Percentiles rank a stretch among this genome's conserved stretches.
phyloP scores from a whole-genome alignment of 768 basidiomycete species.

The Tylopilus rubrobrunneus region DNA sequence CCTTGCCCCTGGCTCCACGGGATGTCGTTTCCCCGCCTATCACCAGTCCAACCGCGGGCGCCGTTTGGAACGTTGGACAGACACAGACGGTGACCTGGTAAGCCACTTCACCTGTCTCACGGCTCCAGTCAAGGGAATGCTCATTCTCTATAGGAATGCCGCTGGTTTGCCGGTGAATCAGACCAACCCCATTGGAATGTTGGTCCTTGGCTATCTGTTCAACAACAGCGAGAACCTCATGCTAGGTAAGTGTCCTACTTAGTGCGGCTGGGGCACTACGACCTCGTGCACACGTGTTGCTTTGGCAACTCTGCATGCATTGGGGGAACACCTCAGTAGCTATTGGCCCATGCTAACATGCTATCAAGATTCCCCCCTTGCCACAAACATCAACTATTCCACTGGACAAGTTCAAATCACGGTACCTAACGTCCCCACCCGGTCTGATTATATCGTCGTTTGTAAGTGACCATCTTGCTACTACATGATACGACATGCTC shows the following conservation, averaged over 20 bases:
- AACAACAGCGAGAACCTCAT: conserved; percentile 32
- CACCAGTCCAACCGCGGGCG: conserved; percentile 37
- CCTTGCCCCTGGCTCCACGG: conserved; percentile 34
- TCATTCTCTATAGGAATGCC: conserved; percentile 28
- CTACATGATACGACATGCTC: not conserved
- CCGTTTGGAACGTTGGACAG: conserved; percentile 44
- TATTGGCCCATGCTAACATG: conserved; percentile 6
- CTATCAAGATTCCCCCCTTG: conserved; percentile 31
- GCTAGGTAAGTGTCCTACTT: conserved; percentile 21
- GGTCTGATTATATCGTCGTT: conserved; percentile 35
- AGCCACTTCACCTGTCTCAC: not conserved
- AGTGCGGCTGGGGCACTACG: not conserved
- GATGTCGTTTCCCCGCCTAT: conserved; percentile 50
- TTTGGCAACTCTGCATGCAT: not conserved
- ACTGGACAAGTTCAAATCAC: conserved; percentile 32
- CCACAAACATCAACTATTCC: conserved; percentile 31
- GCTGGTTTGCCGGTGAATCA: conserved; percentile 26
- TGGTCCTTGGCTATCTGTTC: conserved; percentile 24
- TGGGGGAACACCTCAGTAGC: not conserved
- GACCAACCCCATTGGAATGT: conserved; percentile 29
- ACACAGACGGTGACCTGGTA: conserved; percentile 50
- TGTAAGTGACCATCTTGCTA: conserved; percentile 22
- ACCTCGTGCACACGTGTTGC: not conserved
- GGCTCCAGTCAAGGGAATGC: conserved; percentile 27
- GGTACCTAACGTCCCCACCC: conserved; percentile 32